Base-by-base conservation (phyloP, 1,139 yeast species). In the Yamadazyma blattariae region DNA sequence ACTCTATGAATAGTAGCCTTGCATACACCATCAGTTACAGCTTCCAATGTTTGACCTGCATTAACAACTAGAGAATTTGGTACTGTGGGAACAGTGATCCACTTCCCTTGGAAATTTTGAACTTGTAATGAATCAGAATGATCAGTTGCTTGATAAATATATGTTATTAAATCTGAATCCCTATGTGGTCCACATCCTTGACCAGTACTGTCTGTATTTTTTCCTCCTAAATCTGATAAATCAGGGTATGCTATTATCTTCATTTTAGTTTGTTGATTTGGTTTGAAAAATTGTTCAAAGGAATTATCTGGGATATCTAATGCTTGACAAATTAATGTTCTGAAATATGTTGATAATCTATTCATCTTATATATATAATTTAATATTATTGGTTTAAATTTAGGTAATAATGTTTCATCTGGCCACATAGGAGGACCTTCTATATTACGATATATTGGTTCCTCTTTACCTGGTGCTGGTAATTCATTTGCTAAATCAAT, bases 151-250 rank as follows among this genome's bases (percentile, higher is more conserved):
- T 80, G 87, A 46, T 66, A 74, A 12, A 80, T 79, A 48, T 70
- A 76, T 0, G 86, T 79, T 30, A 80, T 50, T 45, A 80, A 64
- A 40, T 79, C 85, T n/a, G 81, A 74, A 48, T 81, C 88, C 45
- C 85, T 71, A 50, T 82, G 88, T 2, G 85, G 83, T 1, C 89
- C 88, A 24, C 76, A 80, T 2, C 88, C 86, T 51, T 80, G 87
- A 18, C 61, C 59, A 7, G 72, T 64, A n/a, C 62, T 45, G 13
- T 53, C 47, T 10, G 55, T 42, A 7, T 44, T 35, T 0, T 39
- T 10, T 10, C 24, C 23, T 2, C 5, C 6, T 27, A 71, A 54
- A 29, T 66, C 64, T 0, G 43, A 20, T 2, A 49, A 36, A 38
- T 68, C 74, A 1, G 81, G 81, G 43, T 76, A 76, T 3, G 76